Conservation (phyloP, 169 alveolate species). For the Plasmodium inui region DNA sequence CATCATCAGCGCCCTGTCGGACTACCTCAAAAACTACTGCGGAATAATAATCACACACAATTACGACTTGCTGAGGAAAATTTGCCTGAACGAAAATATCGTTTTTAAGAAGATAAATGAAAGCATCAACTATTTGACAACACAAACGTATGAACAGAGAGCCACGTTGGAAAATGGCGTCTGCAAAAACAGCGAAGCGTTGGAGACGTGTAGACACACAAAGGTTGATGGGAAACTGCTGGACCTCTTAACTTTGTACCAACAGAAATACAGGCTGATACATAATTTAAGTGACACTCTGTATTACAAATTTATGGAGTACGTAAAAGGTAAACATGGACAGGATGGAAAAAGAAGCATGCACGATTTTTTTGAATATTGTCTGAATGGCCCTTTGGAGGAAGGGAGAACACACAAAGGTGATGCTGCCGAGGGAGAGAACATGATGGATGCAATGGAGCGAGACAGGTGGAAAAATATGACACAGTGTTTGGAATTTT, state of each 20-base stretch:
- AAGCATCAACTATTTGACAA: constrained; percentile 24
- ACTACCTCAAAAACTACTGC: constrained; percentile 60
- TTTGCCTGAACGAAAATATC: constrained; percentile 54
- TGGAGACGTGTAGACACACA: constrained; percentile 70
- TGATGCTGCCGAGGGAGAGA: not conserved
- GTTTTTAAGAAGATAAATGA: constrained; percentile 61
- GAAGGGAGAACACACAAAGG: not conserved
- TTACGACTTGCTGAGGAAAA: constrained; percentile 61
- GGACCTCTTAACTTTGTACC: constrained; percentile 31
- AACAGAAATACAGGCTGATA: constrained; percentile 51
- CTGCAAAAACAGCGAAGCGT: constrained; percentile 72
- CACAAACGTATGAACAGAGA: not conserved
- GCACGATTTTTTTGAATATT: constrained; percentile 49
- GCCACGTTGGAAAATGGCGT: constrained; percentile 53
- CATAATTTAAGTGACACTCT: constrained; percentile 52
- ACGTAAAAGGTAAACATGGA: constrained; percentile 11
- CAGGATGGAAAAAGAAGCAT: not conserved
- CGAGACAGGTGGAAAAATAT: not conserved
- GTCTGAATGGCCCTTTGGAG: not conserved
- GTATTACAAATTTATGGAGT: constrained; percentile 57
- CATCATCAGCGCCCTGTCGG: constrained; percentile 68
- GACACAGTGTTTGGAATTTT: not conserved
- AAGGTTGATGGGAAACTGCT: constrained; percentile 22
- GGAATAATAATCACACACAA: constrained; percentile 75
- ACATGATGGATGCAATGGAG: not conserved